Evolutionary conservation across 495 filamentous ascomycete genomes (phyloP), one percentile per base, ranked within the genome.

Genomic region (Podospora pseudopauciseta): DNA sequence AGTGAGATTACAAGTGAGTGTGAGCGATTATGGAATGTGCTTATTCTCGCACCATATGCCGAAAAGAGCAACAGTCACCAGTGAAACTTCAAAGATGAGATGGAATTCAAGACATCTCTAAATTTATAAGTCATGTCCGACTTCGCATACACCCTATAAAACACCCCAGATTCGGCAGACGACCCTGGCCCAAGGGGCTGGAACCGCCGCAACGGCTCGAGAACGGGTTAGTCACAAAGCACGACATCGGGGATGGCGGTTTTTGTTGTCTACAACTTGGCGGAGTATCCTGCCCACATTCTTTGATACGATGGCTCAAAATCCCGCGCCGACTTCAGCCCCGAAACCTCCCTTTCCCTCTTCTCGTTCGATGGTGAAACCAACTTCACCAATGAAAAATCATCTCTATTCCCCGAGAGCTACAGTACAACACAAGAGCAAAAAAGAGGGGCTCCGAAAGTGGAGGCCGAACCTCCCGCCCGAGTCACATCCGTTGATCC

Each of bases 171-270:
- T 49, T 49, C 39, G 39, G 39, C 39, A 49, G 9, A 49, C 39
- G 13, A 16, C 39, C 39, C 39, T 49, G 39, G 39, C 39, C 39
- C 39, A 32, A 64, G 66, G 20, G 66, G 66, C 55, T 68, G 61
- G 34, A 68, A 68, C 1, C 6, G 32, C 62, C 59, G 30, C 4
- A 68, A 28, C 15, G 67, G 67, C 56, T 68, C 26, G 60, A 39
- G 53, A 27, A 27, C 27, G 26, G 55, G 63, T 65, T 63, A 59
- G 44, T 63, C 63, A 32, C 7, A 58, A 49, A 65, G 32, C 32
- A 65, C 67, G 67, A 60, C 62, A 68, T 65, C 39, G 27, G 55
- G 55, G 4, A 7, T 49, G 34, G 34, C 34, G 34, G 34, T 6
- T 39, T 39, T 5, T 39, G 11, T 39, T 39, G 39, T 49, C 15